Base-by-base conservation (phyloP, 345 rosid genomes). In the Lumnitzera littorea region DNA sequence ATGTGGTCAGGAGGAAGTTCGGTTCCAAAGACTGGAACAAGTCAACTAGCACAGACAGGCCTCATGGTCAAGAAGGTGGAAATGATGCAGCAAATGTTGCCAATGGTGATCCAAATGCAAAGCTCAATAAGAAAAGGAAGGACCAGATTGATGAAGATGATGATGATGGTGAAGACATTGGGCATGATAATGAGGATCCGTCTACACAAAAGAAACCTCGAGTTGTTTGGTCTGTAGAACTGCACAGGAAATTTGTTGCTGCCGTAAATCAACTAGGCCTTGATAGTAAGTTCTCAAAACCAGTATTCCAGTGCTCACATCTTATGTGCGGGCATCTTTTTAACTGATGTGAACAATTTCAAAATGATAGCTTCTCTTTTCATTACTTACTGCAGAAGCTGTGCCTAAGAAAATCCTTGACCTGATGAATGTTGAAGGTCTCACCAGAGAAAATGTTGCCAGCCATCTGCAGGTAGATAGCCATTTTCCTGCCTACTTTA, bases 381-480 rank as follows among this genome's bases (percentile, higher is more conserved):
- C 53, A 52, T 57, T 23, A 2, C 59, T 51, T 14, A 61, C 56
- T 76, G 80, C 86, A 94, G 99, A 91, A 77, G 97, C 97, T 58
- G 96, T 91, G 63, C 99, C 99, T 2, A 94, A 94, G 74, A 88
- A 84, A 82, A 91, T 94, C 65, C 91, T 94, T 31, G 96, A 90
- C 69, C 60, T 90, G 61, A 94, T 94, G 99, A 84, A 86, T 70
- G 97, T 84, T 61, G 97, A 83, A 60, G 83, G 83, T 56, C 88
- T 91, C 50, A 87, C 94, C 49, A 82, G 96, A 72, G 98, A 91
- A 73, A 89, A 91, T 61, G 96, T 91, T 29, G 96, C 96, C 51
- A 91, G 98, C 76, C 98, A 91, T 72, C 89, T 91, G 67, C 98
- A 91, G 98, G 98, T 72, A 67, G 25, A 53, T 27, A 43, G 50